A percentile compares a stretch with the other conserved stretches of the same genome.
Evolutionary conservation across 164 flowering plant genomes (phyloP).

Genomic region (Umbellularia californica): DNA sequence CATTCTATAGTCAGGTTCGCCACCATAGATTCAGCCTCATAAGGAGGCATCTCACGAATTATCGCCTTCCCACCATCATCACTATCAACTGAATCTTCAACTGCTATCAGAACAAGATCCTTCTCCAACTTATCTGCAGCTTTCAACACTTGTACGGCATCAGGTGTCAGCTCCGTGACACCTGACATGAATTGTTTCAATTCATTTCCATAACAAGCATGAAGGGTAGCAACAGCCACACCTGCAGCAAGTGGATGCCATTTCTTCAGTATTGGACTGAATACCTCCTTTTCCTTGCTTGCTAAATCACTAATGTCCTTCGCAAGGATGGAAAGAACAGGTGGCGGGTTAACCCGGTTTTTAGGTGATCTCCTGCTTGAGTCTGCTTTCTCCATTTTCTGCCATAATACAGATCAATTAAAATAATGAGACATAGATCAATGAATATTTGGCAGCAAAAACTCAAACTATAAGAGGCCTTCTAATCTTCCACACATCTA

Average conservation of each 20-base stretch:
- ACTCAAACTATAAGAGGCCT: neutral
- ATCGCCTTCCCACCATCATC: constrained; percentile 96
- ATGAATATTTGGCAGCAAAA: neutral
- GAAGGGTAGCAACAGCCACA: constrained; percentile 88
- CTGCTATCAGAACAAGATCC: constrained; percentile 89
- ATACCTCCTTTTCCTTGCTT: constrained; percentile 58
- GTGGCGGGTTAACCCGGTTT: constrained; percentile 40
- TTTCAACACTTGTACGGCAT: constrained; percentile 64
- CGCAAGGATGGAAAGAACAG: constrained; percentile 67
- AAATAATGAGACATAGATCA: neutral
- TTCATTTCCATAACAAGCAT: constrained; percentile 79
- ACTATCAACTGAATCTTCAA: constrained; percentile 86
- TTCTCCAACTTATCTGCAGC: constrained; percentile 91
- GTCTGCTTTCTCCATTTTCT: constrained; percentile 65
- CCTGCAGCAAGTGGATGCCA: constrained; percentile 95
- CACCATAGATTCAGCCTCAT: constrained; percentile 75
- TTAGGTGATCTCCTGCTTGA: constrained; percentile 43
- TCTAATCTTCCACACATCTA: neutral
- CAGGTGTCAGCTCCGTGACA: constrained; percentile 78
- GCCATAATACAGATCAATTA: constrained; percentile 24
- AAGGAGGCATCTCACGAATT: constrained; percentile 88
- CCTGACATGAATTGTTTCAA: constrained; percentile 63
- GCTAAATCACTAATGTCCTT: constrained; percentile 66
- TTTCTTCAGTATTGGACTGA: constrained; percentile 66
- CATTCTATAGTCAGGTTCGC: constrained; percentile 59